These are phyloP conservation scores for Sorghum bicolor DNA, from an alignment of 176 grass and related monocot species.

Conservation along the genomic window DNA sequence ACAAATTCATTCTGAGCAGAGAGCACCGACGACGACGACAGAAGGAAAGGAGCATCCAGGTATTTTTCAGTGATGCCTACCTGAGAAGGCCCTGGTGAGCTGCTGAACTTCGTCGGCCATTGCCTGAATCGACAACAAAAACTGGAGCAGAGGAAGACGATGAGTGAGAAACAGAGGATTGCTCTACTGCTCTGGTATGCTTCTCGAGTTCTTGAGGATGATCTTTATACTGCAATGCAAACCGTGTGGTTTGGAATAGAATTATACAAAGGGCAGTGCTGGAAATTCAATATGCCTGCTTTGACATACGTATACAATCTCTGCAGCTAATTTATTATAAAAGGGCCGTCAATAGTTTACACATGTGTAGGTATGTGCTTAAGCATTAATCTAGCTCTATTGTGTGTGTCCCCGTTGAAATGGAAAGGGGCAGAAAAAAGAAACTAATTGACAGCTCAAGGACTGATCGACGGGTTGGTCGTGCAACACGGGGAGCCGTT, in stretches of 20 bases:
- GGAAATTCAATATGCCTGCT: background rate
- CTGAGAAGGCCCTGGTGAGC: slow-evolving; percentile 91
- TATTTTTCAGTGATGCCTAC: slow-evolving; percentile 29
- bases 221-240: slow-evolving; percentile 53
- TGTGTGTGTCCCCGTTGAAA: background rate
- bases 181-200: slow-evolving; percentile 2
- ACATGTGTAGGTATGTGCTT: slow-evolving; percentile 2
- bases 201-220: background rate
- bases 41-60: background rate
- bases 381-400: background rate
- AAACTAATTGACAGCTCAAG: slow-evolving; percentile 12
- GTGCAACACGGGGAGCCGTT: slow-evolving; percentile 32
- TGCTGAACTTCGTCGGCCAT: slow-evolving; percentile 67
- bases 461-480: background rate
- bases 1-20: background rate
- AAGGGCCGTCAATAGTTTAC: slow-evolving; percentile 3
- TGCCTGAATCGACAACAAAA: background rate
- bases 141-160: background rate
- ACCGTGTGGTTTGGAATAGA: slow-evolving; percentile 12
- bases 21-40: background rate
- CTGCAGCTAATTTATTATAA: slow-evolving; percentile 2
- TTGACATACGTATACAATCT: background rate
- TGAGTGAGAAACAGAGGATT: background rate
- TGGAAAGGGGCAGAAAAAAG: background rate
- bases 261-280: slow-evolving; percentile 34